Base-by-base conservation (phyloP, 2,329 filamentous ascomycete species). In the Pestalotiopsis sp. region DNA sequence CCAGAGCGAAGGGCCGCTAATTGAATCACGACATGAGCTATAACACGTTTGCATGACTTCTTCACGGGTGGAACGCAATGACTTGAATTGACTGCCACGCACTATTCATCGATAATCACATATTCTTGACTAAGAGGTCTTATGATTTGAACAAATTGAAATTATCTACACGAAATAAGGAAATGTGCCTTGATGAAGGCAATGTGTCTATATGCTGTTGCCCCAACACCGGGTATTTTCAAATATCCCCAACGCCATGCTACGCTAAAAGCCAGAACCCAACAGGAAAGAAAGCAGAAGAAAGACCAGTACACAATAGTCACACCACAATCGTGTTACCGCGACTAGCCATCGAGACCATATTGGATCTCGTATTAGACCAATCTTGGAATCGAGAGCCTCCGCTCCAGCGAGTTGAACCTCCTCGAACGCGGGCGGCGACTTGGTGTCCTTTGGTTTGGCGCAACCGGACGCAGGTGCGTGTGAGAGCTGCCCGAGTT, bases 81-180 rank as follows among this genome's bases (percentile, higher is more conserved):
- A 6, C 31, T 36, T 36, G 7, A 36, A 36, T 36, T 9, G 31
- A 9, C 31, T 36, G 31, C 9, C 17, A n/a, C 9, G 45, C 45
- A 52, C 45, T 52, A 52, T 52, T n/a, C 45, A 52, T 17, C 11
- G 20, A 23, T 9, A 52, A 52, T 23, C 3, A n/a, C 17, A 52
- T 7, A 52, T 2, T 9, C 45, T 52, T 6, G 25, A 59, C 6
- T 9, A 17, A n/a, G 31, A 13, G 23, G 25, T 36, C 27, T 23
- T 27, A 23, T 59, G 25, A 23, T 23, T 62, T 62, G 31, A 62
- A 59, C 57, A 12, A 9, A 38, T 36, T 62, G 27, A 39, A 62
- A 62, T 62, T 62, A 52, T 62, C 59, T 62, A 62, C 59, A 62
- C n/a, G 27, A 52, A 52, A 7, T 52, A 52, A 62, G 59, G 59